Evolutionary conservation across 805 yeast genomes (phyloP).

Genomic region (Candida ortonii): DNA sequence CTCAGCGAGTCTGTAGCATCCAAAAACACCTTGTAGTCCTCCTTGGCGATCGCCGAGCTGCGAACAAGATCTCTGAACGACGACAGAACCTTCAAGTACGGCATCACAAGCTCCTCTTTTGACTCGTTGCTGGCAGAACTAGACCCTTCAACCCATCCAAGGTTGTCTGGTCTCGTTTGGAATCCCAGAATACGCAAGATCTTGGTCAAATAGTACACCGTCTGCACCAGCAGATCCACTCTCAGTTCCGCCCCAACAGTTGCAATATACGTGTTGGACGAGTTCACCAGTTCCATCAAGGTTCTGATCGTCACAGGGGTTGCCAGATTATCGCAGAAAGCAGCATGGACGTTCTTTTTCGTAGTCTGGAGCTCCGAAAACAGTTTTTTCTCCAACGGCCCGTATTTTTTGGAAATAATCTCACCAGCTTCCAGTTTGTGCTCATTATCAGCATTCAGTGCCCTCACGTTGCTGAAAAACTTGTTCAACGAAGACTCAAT

Average conservation of each 20-base stretch:
- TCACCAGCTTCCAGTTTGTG: slow-evolving; percentile 47
- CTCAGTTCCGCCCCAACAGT: slow-evolving; percentile 48
- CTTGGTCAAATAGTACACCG: slow-evolving; percentile 67
- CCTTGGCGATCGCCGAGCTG: slow-evolving; percentile 60
- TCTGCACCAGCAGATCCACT: slow-evolving; percentile 63
- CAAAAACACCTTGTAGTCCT: slow-evolving; percentile 52
- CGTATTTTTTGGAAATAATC: slow-evolving; percentile 60
- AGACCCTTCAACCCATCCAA: slow-evolving; percentile 73
- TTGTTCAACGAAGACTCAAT: slow-evolving; percentile 73
- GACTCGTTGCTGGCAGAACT: slow-evolving; percentile 24
- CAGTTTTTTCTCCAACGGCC: slow-evolving; percentile 47
- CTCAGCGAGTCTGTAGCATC: slow-evolving; percentile 74
- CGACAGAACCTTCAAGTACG: slow-evolving; percentile 76
- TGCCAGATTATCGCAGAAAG: slow-evolving; percentile 86
- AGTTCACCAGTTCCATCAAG: slow-evolving; percentile 65
- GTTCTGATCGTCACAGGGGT: slow-evolving; percentile 71
- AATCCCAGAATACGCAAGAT: slow-evolving; percentile 77
- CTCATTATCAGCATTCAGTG: slow-evolving; percentile 64
- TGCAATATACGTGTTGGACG: slow-evolving; percentile 68
- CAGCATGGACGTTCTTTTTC: slow-evolving; percentile 61
- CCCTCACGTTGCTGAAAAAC: slow-evolving; percentile 85
- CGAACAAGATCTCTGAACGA: slow-evolving; percentile 82
- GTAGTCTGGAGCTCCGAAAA: slow-evolving; percentile 46
- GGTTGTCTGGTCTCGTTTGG: slow-evolving; percentile 57
- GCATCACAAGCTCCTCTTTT: slow-evolving; percentile 69